Evolutionary conservation across 345 rosid genomes (phyloP), one percentile per base, ranked within the genome.

Genomic region (Rhizophora mangle): DNA sequence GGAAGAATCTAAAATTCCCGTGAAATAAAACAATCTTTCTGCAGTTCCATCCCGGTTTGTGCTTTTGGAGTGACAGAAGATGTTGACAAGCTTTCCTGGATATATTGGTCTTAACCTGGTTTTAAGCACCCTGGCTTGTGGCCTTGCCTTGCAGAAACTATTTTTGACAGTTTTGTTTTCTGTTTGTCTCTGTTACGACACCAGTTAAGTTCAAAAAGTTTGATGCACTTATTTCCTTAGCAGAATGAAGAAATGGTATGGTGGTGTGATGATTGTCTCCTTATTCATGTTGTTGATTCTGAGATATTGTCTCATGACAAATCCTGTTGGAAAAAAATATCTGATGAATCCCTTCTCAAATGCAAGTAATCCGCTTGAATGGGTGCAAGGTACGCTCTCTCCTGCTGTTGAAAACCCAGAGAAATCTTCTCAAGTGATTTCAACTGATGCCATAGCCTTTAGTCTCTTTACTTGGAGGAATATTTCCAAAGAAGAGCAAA

Each of bases 221-320:
- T 69, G 58, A 47, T 63, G 15, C 49, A 43, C 49, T 43, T 58
- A 36, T 24, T 47, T 34, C 37, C 10, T 7, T 63, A 56, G 16
- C 53, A 86, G 73, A 72, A 92, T 95, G 99, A 95, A 86, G 96
- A 88, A 78, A 80, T 86, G 97, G 86, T 72, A 90, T 5, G 91
- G 91, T 15, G 89, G 89, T 54, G 82, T 86, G 68, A 32, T 92
- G 61, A 63, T 90, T 83, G 83, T 83, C 30, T 92, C 99, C 68
- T 61, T 95, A 81, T 87, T 83, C 72, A 87, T 84, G 96, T 70
- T 95, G 74, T 71, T 90, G 51, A 77, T 92, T 68, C 81, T 92
- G 68, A 85, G 96, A 80, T 90, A 86, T 64, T 78, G 82, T 61
- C 76, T 92, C 62, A 70, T 83, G 87, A 95, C 81, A 70, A 78